Base-by-base conservation (phyloP, 2,329 filamentous ascomycete genomes). In the Botrytis byssoidea region DNA sequence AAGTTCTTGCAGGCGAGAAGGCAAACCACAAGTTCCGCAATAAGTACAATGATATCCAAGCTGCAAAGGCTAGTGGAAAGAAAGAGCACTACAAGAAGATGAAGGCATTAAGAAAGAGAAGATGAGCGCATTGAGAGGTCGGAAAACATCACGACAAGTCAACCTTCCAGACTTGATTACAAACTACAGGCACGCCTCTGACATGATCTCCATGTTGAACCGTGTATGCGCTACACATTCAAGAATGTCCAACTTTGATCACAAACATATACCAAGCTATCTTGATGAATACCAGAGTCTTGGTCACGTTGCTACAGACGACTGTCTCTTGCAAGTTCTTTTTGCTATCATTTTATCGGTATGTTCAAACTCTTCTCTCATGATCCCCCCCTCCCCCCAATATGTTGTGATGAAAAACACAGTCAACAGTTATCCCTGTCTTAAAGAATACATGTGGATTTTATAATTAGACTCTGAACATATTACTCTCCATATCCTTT, bases 11-110 rank as follows among this genome's bases (percentile, higher is more conserved):
- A 37, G 85, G 87, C 61, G 91, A 94, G 82, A 85, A 88, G 70
- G 83, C 88, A 74, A 90, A 85, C 63, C 87, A 87, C 74, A 92
- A 93, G 78, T 96, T 98, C 85, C 94, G 93, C 86, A 88, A 87
- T 80, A 98, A 97, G 83, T 98, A 97, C 83, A 87, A 89, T 73
- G 91, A 95, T 74, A 93, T 98, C 68, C 94, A 98, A 81, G 86
- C 86, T 69, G 87, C 88, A 75, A 98, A 97, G 84, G 89, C 88
- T 37, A 97, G 93, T 79, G 96, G 96, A 70, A 97, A 94, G 85
- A 98, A 95, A 83, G 90, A 88, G 0, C 92, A 93, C 79, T 98
- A 98, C 86, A 95, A 95, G 81, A 91, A 91, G 73, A 83, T 97
- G 77, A 89, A 92, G 80, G 89, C 75, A 42, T 71, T 77, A 59